Conservation (phyloP, 768 basidiomycete genomes). For the Suillus placidus region DNA sequence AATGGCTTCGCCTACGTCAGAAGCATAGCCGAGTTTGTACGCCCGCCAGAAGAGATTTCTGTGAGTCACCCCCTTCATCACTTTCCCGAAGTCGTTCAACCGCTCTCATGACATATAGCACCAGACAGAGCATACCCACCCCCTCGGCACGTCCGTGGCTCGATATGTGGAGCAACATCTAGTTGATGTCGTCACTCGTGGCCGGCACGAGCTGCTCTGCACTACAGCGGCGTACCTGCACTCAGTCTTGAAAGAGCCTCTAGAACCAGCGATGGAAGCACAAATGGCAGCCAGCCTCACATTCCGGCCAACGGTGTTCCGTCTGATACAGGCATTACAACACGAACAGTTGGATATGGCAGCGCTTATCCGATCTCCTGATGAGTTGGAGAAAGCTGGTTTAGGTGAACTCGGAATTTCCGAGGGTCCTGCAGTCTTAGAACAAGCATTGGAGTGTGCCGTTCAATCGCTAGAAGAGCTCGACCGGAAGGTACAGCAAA, state of each 20-base stretch:
- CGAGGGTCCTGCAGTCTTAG: constrained; percentile 51
- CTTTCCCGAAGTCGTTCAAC: too few relatives aligned
- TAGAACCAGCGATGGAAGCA: constrained; percentile 1
- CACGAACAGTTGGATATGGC: constrained; percentile 43
- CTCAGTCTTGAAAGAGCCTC: neutral
- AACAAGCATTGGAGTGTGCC: constrained; percentile 59
- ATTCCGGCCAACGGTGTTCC: neutral
- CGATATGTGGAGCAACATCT: constrained; percentile 44
- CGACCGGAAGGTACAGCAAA: constrained; percentile 30
- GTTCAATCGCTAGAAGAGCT: constrained; percentile 54
- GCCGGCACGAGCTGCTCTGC: constrained; percentile 33
- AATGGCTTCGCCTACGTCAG: constrained; percentile 77
- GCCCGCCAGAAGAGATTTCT: constrained; percentile 24
- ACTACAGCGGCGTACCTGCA: constrained; percentile 4
- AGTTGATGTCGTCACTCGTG: constrained; percentile 43
- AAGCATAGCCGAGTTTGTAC: constrained; percentile 75
- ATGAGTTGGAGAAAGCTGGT: constrained; percentile 38
- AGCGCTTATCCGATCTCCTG: constrained; percentile 42
- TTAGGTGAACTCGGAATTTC: constrained; percentile 24
- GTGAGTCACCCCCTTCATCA: neutral
- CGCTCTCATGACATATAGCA: neutral
- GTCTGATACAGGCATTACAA: constrained; percentile 14
- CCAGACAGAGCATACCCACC: constrained; percentile 1
- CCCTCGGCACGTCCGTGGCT: constrained; percentile 39
- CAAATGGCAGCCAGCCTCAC: constrained; percentile 7